A percentile compares a stretch with the other conserved stretches of the same genome.
phyloP scores from a whole-genome alignment of 257 asterid species.

The Scutellaria baicalensis region DNA sequence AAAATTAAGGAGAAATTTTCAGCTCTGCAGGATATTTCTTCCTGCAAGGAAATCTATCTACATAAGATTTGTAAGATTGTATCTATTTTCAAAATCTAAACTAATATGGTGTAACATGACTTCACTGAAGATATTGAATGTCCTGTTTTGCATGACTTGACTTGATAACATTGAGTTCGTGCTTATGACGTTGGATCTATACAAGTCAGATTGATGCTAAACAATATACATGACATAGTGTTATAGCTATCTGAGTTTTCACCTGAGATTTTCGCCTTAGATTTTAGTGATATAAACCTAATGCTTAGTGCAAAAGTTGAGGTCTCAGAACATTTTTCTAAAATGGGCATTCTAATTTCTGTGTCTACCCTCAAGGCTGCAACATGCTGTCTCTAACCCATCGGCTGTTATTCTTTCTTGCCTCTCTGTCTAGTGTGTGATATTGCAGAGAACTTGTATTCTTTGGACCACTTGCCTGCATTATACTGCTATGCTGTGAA shows the following conservation, averaged over 20 bases:
- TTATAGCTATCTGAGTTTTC: background rate
- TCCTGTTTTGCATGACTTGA: background rate
- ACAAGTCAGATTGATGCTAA: background rate
- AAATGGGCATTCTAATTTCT: background rate
- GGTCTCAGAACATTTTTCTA: too few relatives aligned
- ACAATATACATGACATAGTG: background rate
- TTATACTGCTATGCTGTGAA: background rate
- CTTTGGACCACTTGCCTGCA: slow-evolving; percentile 3
- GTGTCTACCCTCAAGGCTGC: background rate
- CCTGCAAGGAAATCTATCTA: background rate
- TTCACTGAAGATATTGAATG: background rate
- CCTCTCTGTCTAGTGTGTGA: background rate
- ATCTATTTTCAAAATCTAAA: background rate
- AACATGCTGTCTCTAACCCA: background rate
- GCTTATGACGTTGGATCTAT: background rate
- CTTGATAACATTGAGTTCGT: background rate
- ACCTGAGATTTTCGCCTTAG: background rate
- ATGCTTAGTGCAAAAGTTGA: background rate
- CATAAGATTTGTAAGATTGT: background rate
- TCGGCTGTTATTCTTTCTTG: background rate
- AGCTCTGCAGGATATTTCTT: background rate
- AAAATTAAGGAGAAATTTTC: background rate
- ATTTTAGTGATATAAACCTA: background rate
- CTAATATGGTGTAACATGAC: background rate
- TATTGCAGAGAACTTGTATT: background rate